Base-by-base conservation (phyloP, 1,139 yeast genomes). In the Blastobotrys arbuscula region DNA sequence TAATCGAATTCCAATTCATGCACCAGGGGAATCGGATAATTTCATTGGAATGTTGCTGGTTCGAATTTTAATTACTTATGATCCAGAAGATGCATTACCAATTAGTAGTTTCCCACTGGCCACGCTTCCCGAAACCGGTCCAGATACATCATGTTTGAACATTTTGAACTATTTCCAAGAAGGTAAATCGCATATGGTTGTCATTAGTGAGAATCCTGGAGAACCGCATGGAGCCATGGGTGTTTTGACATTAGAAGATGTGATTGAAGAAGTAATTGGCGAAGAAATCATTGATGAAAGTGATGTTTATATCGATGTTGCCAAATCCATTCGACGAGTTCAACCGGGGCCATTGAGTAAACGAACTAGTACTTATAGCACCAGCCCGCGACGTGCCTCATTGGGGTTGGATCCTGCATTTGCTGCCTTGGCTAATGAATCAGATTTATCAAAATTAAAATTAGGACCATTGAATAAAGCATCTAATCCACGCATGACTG, bases 231-330 rank as follows among this genome's bases (percentile, higher is more conserved):
- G 97, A 21, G 95, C 96, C 0, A 65, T 84, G 35, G 98, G 98
- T 54, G 96, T 92, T 7, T 72, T 92, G 44, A 92, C 98, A 1
- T 73, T 92, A 53, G 98, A 92, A 67, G 98, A 92, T 65, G 97
- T 92, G 15, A 92, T 92, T 62, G 98, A 92, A 67, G 98, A 92
- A 67, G 75, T 92, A 58, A 92, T 92, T 68, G 98, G 98, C 50
- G 97, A 92, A 67, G 98, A 92, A 66, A 92, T 92, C 61, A 90
- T 92, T 45, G 98, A 92, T 64, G 98, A 92, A 67, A 81, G 90
- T n/a, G 98, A 92, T 64, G 97, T 90, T 23, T 90, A 85, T 63
- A 78, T 90, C 52, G 97, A 89, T 67, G 86, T 90, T 55, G 89
- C 88, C 66, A 85, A 85, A 57, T 85, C 87, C 58, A 88, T 89